Evolutionary conservation across 805 yeast genomes (phyloP).

Genomic region (Hagleromyces aurorensis): DNA sequence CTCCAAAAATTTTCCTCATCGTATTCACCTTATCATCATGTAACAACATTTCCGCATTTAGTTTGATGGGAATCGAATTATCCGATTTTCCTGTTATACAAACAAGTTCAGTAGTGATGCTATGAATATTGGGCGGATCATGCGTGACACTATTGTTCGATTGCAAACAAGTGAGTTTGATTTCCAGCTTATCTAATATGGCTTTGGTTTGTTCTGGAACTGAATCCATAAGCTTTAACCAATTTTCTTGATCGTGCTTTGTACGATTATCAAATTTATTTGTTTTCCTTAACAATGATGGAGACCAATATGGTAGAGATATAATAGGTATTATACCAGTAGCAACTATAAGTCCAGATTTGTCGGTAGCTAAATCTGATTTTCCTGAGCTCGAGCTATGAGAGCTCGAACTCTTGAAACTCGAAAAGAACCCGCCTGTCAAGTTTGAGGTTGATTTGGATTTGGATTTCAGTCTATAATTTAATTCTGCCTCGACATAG

Average conservation of each 20-base stretch:
- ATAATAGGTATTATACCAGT: constrained; percentile 28
- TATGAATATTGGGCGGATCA: constrained; percentile 27
- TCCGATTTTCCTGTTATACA: constrained; percentile 32
- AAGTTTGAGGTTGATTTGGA: constrained; percentile 13
- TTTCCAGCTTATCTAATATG: constrained; percentile 21
- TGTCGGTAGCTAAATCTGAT: constrained; percentile 4
- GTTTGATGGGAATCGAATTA: constrained; percentile 35
- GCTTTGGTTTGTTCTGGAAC: constrained; percentile 27
- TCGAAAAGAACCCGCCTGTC: constrained; percentile 21
- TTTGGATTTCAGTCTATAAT: constrained; percentile 21
- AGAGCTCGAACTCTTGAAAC: constrained; percentile 13
- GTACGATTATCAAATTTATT: constrained; percentile 31
- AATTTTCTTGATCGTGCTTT: constrained; percentile 31
- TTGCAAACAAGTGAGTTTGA: constrained; percentile 29
- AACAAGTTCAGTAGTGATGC: constrained; percentile 27
- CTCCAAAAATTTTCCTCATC: constrained; percentile 20
- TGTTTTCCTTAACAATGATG: constrained; percentile 32
- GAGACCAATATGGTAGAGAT: constrained; percentile 33
- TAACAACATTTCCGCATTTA: constrained; percentile 30
- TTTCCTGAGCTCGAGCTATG: constrained; percentile 3
- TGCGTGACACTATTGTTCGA: constrained; percentile 26
- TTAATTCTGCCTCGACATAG: constrained; percentile 23
- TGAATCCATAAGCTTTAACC: constrained; percentile 22
- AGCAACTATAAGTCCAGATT: constrained; percentile 29
- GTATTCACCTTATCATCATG: constrained; percentile 17